Percentiles rank a stretch among this genome's conserved stretches.
Conservation (phyloP, 176 grass and related monocot species). For the Ensete glaucum region DNA sequence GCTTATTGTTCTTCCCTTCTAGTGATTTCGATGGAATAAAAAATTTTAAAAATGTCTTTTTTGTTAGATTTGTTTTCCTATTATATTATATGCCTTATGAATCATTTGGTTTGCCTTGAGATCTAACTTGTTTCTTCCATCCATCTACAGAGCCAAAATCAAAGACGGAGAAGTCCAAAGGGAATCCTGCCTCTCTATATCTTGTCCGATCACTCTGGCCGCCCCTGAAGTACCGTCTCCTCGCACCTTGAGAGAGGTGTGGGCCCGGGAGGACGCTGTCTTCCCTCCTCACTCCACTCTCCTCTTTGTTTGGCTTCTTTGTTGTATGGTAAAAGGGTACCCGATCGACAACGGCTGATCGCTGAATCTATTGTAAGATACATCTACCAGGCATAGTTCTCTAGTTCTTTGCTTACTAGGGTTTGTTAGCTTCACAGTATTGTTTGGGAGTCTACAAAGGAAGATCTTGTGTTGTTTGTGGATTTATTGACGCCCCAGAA, state of each 20-base stretch:
- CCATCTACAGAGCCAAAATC: not conserved
- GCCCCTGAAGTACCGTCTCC: conserved; percentile 29
- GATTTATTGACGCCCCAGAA: not conserved
- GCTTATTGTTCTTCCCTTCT: not conserved
- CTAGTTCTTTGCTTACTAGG: not conserved
- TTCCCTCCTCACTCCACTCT: conserved; percentile 20
- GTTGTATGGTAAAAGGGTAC: conserved; percentile 29
- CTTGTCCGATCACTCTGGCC: conserved; percentile 46
- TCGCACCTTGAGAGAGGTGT: conserved; percentile 43
- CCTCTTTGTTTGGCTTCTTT: conserved; percentile 8
- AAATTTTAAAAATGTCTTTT: too few species aligned
- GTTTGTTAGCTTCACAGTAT: not conserved
- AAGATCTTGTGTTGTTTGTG: not conserved
- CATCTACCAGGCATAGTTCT: not conserved
- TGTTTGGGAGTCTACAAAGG: not conserved
- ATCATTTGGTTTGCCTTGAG: not conserved
- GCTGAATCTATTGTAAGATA: not conserved
- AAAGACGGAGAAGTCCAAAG: not conserved
- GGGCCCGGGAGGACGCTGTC: conserved; percentile 18
- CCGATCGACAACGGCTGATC: conserved; percentile 70
- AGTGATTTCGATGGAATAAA: not conserved
- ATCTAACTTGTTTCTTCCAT: not conserved
- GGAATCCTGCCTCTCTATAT: not conserved
- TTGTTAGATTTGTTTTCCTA: too few species aligned
- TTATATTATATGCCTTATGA: not conserved